Percentiles rank a stretch among this genome's conserved stretches.
These are phyloP conservation scores for Bombardia bombarda DNA, from an alignment of 495 filamentous ascomycete genomes.

Conservation along the genomic window DNA sequence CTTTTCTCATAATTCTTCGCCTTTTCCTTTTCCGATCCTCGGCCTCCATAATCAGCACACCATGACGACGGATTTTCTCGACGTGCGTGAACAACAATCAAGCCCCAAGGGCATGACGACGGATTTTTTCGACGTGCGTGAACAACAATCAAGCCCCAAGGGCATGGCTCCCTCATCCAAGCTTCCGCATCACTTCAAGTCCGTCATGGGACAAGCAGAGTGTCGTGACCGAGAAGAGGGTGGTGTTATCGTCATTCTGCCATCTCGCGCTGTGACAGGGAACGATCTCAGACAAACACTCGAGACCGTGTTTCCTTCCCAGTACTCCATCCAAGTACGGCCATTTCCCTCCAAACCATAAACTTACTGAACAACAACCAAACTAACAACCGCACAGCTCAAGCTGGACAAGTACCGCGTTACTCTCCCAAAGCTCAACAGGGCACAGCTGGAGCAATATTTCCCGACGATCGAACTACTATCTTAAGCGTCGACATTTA, in stretches of 20 bases:
- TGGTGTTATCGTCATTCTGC: neutral
- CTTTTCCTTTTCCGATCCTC: too few relatives aligned
- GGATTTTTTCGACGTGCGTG: neutral
- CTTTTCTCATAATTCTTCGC: too few relatives aligned
- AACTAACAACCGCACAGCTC: too few relatives aligned
- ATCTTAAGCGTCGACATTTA: too few relatives aligned
- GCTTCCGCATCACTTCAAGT: neutral
- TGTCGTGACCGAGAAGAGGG: neutral
- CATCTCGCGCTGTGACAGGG: neutral
- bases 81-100: neutral
- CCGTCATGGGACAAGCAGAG: neutral
- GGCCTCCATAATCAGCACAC: neutral
- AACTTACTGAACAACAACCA: too few relatives aligned
- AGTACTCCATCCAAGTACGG: too few relatives aligned
- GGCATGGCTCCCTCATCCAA: too few relatives aligned
- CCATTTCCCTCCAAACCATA: too few relatives aligned
- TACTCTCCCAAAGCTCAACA: too few relatives aligned
- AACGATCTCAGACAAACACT: neutral
- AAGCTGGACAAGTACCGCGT: too few relatives aligned
- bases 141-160: neutral
- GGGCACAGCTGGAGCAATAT: too few relatives aligned
- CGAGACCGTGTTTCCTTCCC: neutral
- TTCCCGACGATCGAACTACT: too few relatives aligned
- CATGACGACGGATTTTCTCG: neutral
- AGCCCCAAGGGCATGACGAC: neutral